Evolutionary conservation across 2,329 filamentous ascomycete genomes (phyloP), one percentile per base, ranked within the genome.

Genomic region (Cercospora brassicicola): DNA sequence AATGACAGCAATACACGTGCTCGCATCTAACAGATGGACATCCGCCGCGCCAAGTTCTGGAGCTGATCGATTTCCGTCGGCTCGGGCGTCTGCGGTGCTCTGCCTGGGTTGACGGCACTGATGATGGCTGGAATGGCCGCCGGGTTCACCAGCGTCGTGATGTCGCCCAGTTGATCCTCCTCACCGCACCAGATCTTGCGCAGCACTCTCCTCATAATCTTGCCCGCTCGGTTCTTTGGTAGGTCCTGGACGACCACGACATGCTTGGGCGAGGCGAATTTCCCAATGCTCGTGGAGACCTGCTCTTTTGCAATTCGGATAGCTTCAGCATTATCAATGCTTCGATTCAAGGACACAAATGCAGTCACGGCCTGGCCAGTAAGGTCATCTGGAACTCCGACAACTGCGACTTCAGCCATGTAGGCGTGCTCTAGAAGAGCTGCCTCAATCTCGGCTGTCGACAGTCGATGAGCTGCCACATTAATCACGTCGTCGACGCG

Each of bases 311-410:
- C 53, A 15, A 57, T 31, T n/a, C 28, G 9, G 28, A 57, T 30
- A 2, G 51, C 51, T 55, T 55, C 53, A 20, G 94, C 94, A 78
- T 97, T 94, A 76, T 97, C 94, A 74, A 97, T 94, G 33, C 33
- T 39, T 13, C 33, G 33, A 39, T 39, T 39, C 33, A 78, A 97
- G 97, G 85, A 39, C 1, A 39, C 33, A 5, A 39, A 39, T 7
- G 33, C 33, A 39, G 33, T 39, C 33, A 39, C 33, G 13, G 33
- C 33, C 33, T 39, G 33, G 13, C 33, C 33, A 13, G 33, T 39
- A 15, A 39, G 13, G 15, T 39, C 33, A 39, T 39, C 33, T 39
- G 33, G 33, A 39, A 39, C 33, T 39, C 33, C 33, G 33, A 39
- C 33, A 39, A 39, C 33, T 7, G 33, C 33, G 13, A 39, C 33